Percentiles rank a stretch among this genome's conserved stretches.
Evolutionary conservation across 2,329 filamentous ascomycete genomes (phyloP).

Genomic region (Colletotrichum lupini): DNA sequence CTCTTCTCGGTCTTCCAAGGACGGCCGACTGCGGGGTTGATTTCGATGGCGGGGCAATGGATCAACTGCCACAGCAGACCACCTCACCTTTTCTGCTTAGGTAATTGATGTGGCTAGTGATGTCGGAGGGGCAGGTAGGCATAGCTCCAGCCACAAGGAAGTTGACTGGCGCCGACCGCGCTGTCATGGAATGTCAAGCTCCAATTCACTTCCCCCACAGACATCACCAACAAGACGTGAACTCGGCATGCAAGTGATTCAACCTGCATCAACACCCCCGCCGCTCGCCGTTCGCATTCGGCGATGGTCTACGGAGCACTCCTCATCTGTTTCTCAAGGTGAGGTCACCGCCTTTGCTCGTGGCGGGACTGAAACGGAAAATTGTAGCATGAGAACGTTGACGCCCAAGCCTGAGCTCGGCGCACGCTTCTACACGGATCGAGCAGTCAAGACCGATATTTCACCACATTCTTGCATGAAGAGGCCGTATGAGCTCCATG

Average conservation of each 20-base stretch:
- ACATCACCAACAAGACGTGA: neutral
- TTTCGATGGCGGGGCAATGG: constrained; percentile 34
- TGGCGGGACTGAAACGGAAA: neutral
- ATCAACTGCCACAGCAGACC: constrained; percentile 31
- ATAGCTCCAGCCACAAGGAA: neutral
- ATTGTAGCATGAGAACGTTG: neutral
- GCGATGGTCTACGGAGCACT: too few species aligned
- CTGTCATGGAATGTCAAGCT: neutral
- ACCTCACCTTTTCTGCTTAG: neutral
- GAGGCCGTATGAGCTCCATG: constrained; percentile 14
- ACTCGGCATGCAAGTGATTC: constrained; percentile 1
- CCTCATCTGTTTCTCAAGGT: neutral
- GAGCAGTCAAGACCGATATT: constrained; percentile 23
- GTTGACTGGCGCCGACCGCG: neutral
- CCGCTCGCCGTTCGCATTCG: neutral
- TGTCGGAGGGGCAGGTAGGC: neutral
- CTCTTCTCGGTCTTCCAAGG: constrained; percentile 23
- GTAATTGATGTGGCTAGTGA: constrained; percentile 18
- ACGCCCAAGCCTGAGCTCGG: neutral
- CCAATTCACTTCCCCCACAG: neutral
- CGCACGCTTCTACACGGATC: neutral
- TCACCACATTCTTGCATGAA: constrained; percentile 6
- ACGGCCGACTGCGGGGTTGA: constrained; percentile 36
- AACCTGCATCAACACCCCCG: neutral
- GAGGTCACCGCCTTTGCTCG: neutral